Evolutionary conservation across 2,329 filamentous ascomycete species (phyloP), one percentile per base, ranked within the genome.

Genomic region (Xylariaceae sp.): DNA sequence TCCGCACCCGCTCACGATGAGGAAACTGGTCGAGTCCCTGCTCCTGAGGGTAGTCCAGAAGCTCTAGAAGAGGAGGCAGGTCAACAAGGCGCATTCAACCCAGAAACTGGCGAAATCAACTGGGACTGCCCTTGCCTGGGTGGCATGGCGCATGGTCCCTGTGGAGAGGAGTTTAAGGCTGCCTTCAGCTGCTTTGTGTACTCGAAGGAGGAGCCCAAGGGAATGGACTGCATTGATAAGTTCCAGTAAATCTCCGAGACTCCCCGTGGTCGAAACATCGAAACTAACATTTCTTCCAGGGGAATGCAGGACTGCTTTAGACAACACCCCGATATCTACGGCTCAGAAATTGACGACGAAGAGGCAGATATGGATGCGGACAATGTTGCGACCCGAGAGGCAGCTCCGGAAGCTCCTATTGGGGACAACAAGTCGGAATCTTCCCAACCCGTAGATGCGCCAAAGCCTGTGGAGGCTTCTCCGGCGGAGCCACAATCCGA

Each of bases 141-240:
- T 37, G 93, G 93, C 39, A 98, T 98, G 93, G 93, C 93, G 7
- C 71, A 95, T 61, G 93, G 93, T 0, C 93, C 93, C 40, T 98
- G 93, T 63, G 93, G 93, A 36, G 88, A 94, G 63, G 83, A 97
- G 60, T 98, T 98, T 78, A 89, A 85, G 72, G 83, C 83, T 18
- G 93, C 93, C 0, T 98, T 98, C 59, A 95, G 89, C 78, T 98
- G 93, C 71, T 98, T 98, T 59, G 89, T 98, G n/a, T 93, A 84
- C 70, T 95, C 88, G 3, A 82, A 80, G 32, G 88, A 95, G 63
- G 93, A 98, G 63, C 90, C 90, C 28, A 98, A 98, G 80, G 91
- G 91, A 38, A 91, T 95, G 72, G 89, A 96, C 63, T 96, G 90
- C 70, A 93, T 96, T 60, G 89, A 95, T 19, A 95, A 93, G 71